Base-by-base conservation (phyloP, 805 yeast species). In the Grigorovia jiainica region DNA sequence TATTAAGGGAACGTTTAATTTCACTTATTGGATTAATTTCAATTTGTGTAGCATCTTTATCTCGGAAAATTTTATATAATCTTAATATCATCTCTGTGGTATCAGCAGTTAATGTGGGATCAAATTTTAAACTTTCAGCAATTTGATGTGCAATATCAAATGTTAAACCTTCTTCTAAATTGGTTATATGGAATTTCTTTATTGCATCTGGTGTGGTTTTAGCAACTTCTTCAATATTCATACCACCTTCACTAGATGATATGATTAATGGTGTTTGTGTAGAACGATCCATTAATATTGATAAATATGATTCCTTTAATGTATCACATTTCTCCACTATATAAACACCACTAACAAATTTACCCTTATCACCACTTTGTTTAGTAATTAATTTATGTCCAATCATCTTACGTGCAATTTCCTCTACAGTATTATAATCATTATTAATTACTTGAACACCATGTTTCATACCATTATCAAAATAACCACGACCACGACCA, bases 171-270 rank as follows among this genome's bases (percentile, higher is more conserved):
- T 68, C 67, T 2, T 15, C 31, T 45, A 80, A 74, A 55, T 86
- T 73, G 54, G 82, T 80, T 46, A 92, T 78, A 51, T 82, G 73
- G 75, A 79, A 87, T 51, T 90, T 80, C 70, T 86, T 82, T 71
- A 92, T 92, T 53, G 95, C 95, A 44, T 76, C 78, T 42, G 99
- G 99, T 66, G 77, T 81, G 55, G 75, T 78, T 53, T 80, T 81
- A 47, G 98, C 99, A 54, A 92, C 97, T 65, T 95, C 95, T 75
- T 92, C 99, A 60, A 92, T 92, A 71, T 92, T 96, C 95, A 92
- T 89, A 73, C 99, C 99, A 72, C 99, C 99, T 71, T 92, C 92
- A 49, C 94, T 73, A 27, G 97, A 87, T 39, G 96, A 96, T 50
- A 92, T 95, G 60, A 92, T 84, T 70, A 92, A 73, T 46, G 97